Conservation (phyloP, 306 rosid genomes). For the Lathyrus aphaca region DNA sequence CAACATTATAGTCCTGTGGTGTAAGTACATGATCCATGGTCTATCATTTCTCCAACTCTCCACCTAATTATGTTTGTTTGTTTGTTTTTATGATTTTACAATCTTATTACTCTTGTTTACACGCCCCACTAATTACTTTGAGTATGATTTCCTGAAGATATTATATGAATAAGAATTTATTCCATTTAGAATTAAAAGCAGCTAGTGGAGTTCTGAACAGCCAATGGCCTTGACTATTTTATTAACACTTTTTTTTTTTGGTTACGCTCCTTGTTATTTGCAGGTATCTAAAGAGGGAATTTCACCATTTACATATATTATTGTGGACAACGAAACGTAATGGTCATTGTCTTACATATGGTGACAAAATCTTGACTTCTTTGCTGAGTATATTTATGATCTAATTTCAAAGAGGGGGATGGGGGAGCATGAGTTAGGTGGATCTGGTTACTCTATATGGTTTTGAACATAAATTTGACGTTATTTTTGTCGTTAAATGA, state of each 20-base stretch:
- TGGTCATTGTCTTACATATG: slow-evolving; percentile 38
- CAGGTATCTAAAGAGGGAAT: slow-evolving; percentile 84
- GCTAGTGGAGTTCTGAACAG: slow-evolving; percentile 15
- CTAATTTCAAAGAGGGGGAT: background rate
- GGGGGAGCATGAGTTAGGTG: slow-evolving; percentile 23
- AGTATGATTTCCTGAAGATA: background rate
- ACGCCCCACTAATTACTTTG: slow-evolving; percentile 18
- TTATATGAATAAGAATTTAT: background rate
- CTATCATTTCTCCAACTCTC: slow-evolving; percentile 13
- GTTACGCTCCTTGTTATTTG: slow-evolving; percentile 39
- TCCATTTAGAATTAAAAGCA: slow-evolving; percentile 3
- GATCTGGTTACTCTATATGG: slow-evolving; percentile 25
- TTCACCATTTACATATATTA: slow-evolving; percentile 85
- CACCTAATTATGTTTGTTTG: slow-evolving; percentile 2
- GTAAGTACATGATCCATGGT: slow-evolving; percentile 1
- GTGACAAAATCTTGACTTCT: slow-evolving; percentile 34
- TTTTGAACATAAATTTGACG: slow-evolving; percentile 28
- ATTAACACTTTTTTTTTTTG: slow-evolving; percentile 13
- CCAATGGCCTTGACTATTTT: background rate
- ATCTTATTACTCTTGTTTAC: slow-evolving; percentile 35
- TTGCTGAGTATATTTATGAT: slow-evolving; percentile 26
- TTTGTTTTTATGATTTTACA: background rate
- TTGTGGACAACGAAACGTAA: slow-evolving; percentile 90
- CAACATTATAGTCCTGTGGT: background rate
- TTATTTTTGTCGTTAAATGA: slow-evolving; percentile 24